These are phyloP conservation scores for Talaromyces sp. DNA, from an alignment of 2,329 filamentous ascomycete genomes.

Conservation along the genomic window DNA sequence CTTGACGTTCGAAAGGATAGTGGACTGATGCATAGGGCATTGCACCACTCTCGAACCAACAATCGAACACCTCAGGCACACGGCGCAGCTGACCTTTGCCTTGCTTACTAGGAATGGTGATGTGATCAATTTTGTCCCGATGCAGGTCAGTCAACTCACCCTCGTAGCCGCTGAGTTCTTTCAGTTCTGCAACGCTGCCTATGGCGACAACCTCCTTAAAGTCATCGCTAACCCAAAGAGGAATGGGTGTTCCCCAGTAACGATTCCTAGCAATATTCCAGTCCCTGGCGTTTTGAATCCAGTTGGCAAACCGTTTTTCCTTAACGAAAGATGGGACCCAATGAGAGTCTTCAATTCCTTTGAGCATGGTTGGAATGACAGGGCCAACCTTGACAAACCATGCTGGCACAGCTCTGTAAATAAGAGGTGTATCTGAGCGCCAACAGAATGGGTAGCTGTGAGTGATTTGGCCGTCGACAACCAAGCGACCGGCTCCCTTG, in stretches of 20 bases:
- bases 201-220: constrained; percentile 80
- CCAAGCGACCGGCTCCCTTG: constrained; percentile 67
- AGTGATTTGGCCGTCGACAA: constrained; percentile 80
- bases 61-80: constrained; percentile 87
- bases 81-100: constrained; percentile 79
- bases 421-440: constrained; percentile 89
- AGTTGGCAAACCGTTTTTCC: constrained; percentile 83
- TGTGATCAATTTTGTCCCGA: constrained; percentile 86
- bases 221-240: constrained; percentile 87
- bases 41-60: constrained; percentile 93
- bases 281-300: constrained; percentile 85
- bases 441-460: constrained; percentile 94
- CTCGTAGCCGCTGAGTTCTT: constrained; percentile 76
- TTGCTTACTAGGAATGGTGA: constrained; percentile 85
- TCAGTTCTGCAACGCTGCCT: constrained; percentile 78
- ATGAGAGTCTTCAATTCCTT: constrained; percentile 81
- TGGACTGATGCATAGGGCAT: constrained; percentile 92
- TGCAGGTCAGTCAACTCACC: constrained; percentile 83
- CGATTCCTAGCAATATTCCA: constrained; percentile 94
- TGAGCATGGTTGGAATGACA: constrained; percentile 81
- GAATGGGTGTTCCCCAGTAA: constrained; percentile 93
- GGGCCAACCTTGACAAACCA: constrained; percentile 91
- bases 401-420: constrained; percentile 84
- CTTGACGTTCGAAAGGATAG: constrained; percentile 86
- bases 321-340: constrained; percentile 92